Percentiles rank a stretch among this genome's conserved stretches.
phyloP scores from a whole-genome alignment of 805 yeast species.

The Nakazawaea holstii region DNA sequence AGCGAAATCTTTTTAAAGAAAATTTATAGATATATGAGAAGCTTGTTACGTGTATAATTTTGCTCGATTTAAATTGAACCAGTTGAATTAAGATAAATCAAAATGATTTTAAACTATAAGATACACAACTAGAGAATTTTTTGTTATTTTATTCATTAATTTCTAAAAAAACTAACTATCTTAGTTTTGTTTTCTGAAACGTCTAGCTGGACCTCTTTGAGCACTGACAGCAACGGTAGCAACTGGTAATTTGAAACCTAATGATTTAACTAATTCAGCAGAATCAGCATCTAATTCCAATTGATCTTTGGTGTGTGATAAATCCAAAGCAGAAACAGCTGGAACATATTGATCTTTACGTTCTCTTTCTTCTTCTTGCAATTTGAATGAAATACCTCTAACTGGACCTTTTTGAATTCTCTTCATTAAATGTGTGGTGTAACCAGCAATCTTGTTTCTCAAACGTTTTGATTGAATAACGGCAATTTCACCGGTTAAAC shows the following conservation, averaged over 20 bases:
- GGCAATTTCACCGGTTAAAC: slow-evolving; percentile 97
- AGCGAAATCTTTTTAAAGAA: slow-evolving; percentile 12
- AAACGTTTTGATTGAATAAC: slow-evolving; percentile 99
- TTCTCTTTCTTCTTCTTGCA: slow-evolving; percentile 99
- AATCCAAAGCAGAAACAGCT: slow-evolving; percentile 99
- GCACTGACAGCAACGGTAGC: slow-evolving; percentile 83
- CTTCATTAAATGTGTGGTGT: slow-evolving; percentile 99
- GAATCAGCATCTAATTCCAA: slow-evolving; percentile 97
- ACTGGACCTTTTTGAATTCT: slow-evolving; percentile 99
- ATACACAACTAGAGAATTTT: too few relatives aligned
- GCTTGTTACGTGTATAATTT: slow-evolving; percentile 9
- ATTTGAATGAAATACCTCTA: slow-evolving; percentile 99
- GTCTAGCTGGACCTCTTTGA: slow-evolving; percentile 81
- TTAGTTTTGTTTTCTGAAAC: slow-evolving; percentile 89
- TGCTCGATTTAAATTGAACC: too few relatives aligned
- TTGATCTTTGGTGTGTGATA: slow-evolving; percentile 91
- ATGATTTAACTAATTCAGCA: slow-evolving; percentile 86
- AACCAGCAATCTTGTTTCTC: slow-evolving; percentile 99
- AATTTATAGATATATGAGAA: not conserved
- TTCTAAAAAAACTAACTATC: slow-evolving; percentile 10
- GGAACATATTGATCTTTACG: slow-evolving; percentile 99
- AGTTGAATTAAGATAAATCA: too few relatives aligned
- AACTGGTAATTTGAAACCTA: slow-evolving; percentile 87
- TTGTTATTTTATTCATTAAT: too few relatives aligned
- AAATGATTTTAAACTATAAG: too few relatives aligned